Conservation (phyloP, 2,329 filamentous ascomycete genomes). For the Cercospora sp. region DNA sequence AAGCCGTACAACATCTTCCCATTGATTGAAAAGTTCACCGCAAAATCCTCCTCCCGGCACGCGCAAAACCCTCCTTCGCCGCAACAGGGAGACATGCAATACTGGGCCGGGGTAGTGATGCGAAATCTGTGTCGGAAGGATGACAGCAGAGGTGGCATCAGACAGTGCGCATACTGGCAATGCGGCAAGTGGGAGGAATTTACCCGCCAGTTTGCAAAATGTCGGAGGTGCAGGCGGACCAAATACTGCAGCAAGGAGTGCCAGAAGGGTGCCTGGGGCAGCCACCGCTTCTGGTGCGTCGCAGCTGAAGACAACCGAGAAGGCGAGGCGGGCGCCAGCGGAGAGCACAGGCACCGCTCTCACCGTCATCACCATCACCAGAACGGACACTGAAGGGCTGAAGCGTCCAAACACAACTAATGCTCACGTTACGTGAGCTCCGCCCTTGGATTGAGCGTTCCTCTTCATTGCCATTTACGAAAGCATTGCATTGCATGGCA, state of each 20-base stretch:
- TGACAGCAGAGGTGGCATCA: slow-evolving; percentile 87
- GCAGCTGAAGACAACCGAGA: slow-evolving; percentile 57
- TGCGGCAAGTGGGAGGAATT: slow-evolving; percentile 99
- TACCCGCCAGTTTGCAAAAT: slow-evolving; percentile 96
- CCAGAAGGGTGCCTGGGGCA: slow-evolving; percentile 98
- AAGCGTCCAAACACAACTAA: not conserved
- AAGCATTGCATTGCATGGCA: slow-evolving; percentile 15
- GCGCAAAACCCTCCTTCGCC: slow-evolving; percentile 61
- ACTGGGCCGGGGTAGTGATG: slow-evolving; percentile 99
- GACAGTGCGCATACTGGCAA: slow-evolving; percentile 96
- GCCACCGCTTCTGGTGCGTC: slow-evolving; percentile 96
- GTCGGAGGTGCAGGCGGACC: slow-evolving; percentile 88
- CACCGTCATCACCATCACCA: slow-evolving; percentile 31
- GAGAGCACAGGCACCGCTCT: slow-evolving; percentile 31
- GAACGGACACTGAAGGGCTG: slow-evolving; percentile 13
- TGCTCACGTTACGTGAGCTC: not conserved
- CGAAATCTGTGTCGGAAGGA: slow-evolving; percentile 97
- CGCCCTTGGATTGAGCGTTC: not conserved
- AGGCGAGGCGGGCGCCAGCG: slow-evolving; percentile 29
- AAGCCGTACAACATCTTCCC: slow-evolving; percentile 79
- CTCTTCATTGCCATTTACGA: slow-evolving; percentile 1
- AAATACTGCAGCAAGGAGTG: slow-evolving; percentile 98
- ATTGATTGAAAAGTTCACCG: slow-evolving; percentile 96
- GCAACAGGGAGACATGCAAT: slow-evolving; percentile 73
- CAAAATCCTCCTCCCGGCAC: slow-evolving; percentile 70